A percentile compares a stretch with the other conserved stretches of the same genome.
phyloP scores from a whole-genome alignment of 2,329 filamentous ascomycete species.

The Talaromyces rugulosus region DNA sequence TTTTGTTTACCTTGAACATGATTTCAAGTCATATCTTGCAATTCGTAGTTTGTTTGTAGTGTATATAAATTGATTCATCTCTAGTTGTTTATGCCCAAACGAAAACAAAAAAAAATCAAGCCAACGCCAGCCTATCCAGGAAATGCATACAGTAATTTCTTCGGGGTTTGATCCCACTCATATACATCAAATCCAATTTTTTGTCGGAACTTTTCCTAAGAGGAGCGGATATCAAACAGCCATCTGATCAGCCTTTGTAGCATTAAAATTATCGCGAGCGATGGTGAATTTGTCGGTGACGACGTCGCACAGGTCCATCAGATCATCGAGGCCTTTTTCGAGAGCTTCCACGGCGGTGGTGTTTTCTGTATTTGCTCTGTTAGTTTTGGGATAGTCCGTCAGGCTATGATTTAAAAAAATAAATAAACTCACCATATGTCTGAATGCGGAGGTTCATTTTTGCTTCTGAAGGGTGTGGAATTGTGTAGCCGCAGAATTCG shows the following conservation, averaged over 20 bases:
- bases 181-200: background rate
- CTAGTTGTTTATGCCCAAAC: conserved; percentile 11
- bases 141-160: background rate
- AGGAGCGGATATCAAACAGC: conserved; percentile 17
- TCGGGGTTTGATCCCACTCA: background rate
- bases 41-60: background rate
- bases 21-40: background rate
- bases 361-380: conserved; percentile 48
- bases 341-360: conserved; percentile 79
- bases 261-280: conserved; percentile 60
- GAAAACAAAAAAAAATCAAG: conserved; percentile 16
- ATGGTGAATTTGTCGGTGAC: conserved; percentile 83
- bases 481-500: conserved; percentile 97
- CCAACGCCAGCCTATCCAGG: conserved; percentile 1
- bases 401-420: background rate
- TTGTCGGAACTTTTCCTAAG: background rate
- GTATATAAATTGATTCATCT: background rate
- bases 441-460: conserved; percentile 98
- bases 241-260: conserved; percentile 31
- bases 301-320: conserved; percentile 89
- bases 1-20: background rate
- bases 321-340: conserved; percentile 81
- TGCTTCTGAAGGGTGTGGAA: conserved; percentile 90
- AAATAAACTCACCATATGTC: conserved; percentile 71
- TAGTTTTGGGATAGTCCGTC: background rate